These are phyloP conservation scores for Theobroma cacao DNA, from an alignment of 345 rosid genomes.

Conservation along the genomic window DNA sequence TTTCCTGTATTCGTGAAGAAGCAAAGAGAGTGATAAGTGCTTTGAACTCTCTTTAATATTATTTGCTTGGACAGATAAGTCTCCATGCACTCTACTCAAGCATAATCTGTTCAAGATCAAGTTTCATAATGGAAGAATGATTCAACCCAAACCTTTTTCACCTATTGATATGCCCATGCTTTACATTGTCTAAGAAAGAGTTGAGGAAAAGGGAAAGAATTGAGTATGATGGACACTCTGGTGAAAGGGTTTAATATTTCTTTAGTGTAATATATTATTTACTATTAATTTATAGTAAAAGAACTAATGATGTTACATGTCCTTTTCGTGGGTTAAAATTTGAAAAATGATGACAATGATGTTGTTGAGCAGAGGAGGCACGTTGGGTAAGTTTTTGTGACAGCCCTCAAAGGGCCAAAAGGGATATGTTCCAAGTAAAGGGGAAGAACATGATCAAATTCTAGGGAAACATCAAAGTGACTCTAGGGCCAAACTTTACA, in stretches of 20 bases:
- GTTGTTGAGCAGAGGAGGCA: constrained; percentile 5
- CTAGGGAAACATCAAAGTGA: constrained; percentile 22
- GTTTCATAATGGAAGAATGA: background rate
- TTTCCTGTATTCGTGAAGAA: constrained; percentile 57
- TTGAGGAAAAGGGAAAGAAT: background rate
- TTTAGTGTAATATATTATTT: background rate
- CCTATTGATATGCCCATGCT: background rate
- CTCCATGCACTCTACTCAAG: constrained; percentile 2
- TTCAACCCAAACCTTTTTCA: background rate
- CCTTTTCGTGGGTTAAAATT: background rate
- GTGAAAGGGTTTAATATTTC: background rate
- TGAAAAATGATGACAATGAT: background rate
- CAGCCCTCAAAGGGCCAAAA: background rate
- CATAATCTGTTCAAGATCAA: background rate
- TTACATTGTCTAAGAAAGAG: background rate
- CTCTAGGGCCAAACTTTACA: constrained; percentile 23
- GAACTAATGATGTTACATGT: background rate
- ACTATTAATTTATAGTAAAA: background rate
- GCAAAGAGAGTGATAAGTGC: constrained; percentile 42
- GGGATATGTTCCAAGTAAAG: background rate
- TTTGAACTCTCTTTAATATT: constrained; percentile 13
- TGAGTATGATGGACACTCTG: background rate
- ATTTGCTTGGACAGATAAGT: background rate
- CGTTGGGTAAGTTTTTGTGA: background rate
- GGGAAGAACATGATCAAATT: background rate